These are phyloP conservation scores for Botryotinia narcissicola DNA, from an alignment of 2,329 filamentous ascomycete genomes.

Conservation along the genomic window DNA sequence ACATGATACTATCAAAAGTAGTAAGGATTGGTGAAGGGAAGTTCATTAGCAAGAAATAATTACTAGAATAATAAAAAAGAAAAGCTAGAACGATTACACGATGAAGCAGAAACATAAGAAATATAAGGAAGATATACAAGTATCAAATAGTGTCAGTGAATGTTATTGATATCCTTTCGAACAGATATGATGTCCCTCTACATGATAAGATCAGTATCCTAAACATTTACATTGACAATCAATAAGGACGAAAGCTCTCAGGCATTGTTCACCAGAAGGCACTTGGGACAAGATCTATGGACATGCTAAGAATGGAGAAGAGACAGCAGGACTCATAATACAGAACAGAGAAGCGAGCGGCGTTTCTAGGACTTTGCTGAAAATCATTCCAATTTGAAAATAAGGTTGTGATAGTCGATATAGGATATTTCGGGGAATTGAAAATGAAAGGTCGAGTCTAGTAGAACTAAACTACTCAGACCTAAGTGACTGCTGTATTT, in stretches of 20 bases:
- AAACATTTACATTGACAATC: constrained; percentile 59
- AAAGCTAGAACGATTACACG: not conserved
- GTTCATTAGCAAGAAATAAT: not conserved
- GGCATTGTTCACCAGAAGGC: constrained; percentile 66
- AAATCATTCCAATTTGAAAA: constrained; percentile 61
- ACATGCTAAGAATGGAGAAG: constrained; percentile 54
- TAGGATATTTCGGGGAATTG: constrained; percentile 67
- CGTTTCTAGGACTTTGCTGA: constrained; percentile 65
- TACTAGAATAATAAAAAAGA: not conserved
- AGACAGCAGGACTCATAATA: constrained; percentile 64
- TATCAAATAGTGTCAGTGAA: not conserved
- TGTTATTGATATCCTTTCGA: constrained; percentile 46
- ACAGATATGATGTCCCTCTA: constrained; percentile 67
- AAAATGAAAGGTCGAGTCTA: constrained; percentile 65
- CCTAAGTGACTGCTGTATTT: constrained; percentile 49
- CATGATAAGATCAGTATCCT: constrained; percentile 71
- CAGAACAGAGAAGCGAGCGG: constrained; percentile 59
- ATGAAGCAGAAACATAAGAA: not conserved
- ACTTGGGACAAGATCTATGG: constrained; percentile 60
- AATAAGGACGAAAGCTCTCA: constrained; percentile 57
- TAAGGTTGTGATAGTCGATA: constrained; percentile 53
- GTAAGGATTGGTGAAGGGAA: not conserved
- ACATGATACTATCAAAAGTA: not conserved
- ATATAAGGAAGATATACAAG: not conserved
- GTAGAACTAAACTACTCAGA: constrained; percentile 68